These are phyloP conservation scores for Yamadazyma buinensis DNA, from an alignment of 1,139 yeast species.

Conservation along the genomic window DNA sequence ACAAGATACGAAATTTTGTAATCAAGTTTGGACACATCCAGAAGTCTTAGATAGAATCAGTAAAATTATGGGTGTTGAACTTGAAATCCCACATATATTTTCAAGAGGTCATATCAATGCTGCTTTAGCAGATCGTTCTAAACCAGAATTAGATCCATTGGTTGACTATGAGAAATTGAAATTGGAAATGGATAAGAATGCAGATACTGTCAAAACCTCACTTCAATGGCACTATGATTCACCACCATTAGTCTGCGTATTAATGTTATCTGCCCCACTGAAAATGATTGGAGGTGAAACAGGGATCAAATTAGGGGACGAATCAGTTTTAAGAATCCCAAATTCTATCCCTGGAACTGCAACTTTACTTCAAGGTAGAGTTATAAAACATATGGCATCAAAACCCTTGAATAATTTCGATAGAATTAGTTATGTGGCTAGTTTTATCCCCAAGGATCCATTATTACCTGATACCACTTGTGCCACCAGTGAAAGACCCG, in stretches of 20 bases:
- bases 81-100: constrained; percentile 20
- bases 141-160: constrained; percentile 9
- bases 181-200: constrained; percentile 10
- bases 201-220: constrained; percentile 9
- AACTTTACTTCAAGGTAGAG: constrained; percentile 44
- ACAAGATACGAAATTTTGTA: constrained; percentile 21
- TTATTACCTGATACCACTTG: constrained; percentile 34
- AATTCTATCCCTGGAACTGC: constrained; percentile 27
- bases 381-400: constrained; percentile 18
- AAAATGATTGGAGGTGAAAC: constrained; percentile 35
- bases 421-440: constrained; percentile 36
- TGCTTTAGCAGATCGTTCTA: constrained; percentile 15
- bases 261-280: constrained; percentile 29
- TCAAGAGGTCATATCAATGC: constrained; percentile 25
- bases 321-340: constrained; percentile 11
- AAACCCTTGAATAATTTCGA: constrained; percentile 30
- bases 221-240: constrained; percentile 30
- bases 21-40: constrained; percentile 19
- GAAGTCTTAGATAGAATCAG: constrained; percentile 18
- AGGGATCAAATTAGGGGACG: constrained; percentile 25
- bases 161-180: constrained; percentile 9
- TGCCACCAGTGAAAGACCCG: constrained; percentile 39
- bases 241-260: constrained; percentile 29
- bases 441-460: constrained; percentile 41
- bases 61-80: constrained; percentile 18